A percentile compares a stretch with the other conserved stretches of the same genome.
phyloP scores from a whole-genome alignment of 176 grass and related monocot species.

The Ananas comosus region DNA sequence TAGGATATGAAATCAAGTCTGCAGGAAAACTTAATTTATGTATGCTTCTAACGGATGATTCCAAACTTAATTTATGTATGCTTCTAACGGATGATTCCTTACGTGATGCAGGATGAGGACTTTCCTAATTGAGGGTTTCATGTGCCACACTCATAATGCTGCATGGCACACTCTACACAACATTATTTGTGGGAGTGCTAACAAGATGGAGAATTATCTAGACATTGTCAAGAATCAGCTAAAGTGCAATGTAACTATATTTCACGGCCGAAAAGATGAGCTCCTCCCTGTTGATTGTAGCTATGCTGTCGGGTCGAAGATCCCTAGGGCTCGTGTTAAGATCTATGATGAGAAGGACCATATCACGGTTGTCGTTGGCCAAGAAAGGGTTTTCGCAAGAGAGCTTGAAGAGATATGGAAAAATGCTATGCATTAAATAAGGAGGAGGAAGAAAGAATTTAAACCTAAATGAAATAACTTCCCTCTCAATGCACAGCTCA shows the following conservation, averaged over 20 bases:
- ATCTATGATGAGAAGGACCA: conserved; percentile 71
- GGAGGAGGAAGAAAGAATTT: background rate
- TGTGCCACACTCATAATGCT: conserved; percentile 96
- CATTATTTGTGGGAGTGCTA: conserved; percentile 73
- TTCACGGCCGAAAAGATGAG: conserved; percentile 85
- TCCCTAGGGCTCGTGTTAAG: conserved; percentile 57
- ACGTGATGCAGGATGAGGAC: conserved; percentile 46
- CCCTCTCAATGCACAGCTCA: background rate
- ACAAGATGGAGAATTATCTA: conserved; percentile 61
- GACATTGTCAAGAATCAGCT: conserved; percentile 36
- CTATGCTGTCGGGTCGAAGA: conserved; percentile 36
- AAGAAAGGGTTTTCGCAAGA: conserved; percentile 61
- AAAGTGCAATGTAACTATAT: conserved; percentile 52
- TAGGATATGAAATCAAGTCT: too few species aligned
- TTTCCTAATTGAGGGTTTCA: conserved; percentile 81
- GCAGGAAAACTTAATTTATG: too few species aligned
- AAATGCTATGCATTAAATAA: conserved; percentile 27
- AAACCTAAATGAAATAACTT: background rate
- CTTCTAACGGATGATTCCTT: background rate
- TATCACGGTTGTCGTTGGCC: conserved; percentile 82
- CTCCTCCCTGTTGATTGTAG: conserved; percentile 67
- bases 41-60: background rate
- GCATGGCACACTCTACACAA: conserved; percentile 99
- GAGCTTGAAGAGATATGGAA: conserved; percentile 86
- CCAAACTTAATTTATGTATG: too few species aligned